These are phyloP conservation scores for Vinca minor DNA, from an alignment of 257 asterid species.

Conservation along the genomic window DNA sequence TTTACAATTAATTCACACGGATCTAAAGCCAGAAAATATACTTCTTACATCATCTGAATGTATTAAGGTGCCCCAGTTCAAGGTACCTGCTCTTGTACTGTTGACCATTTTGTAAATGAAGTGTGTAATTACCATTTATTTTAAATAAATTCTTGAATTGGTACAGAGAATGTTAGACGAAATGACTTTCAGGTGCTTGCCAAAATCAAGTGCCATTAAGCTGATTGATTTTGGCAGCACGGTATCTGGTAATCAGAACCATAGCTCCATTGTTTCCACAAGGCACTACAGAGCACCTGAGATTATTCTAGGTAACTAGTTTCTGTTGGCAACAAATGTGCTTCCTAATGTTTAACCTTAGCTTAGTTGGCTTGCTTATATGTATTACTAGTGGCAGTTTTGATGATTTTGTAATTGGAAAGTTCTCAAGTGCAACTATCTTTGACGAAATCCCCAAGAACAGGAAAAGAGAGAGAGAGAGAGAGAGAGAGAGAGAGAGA, in stretches of 20 bases:
- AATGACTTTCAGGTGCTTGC: slow-evolving; percentile 53
- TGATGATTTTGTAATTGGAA: not conserved
- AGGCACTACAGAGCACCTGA: slow-evolving; percentile 98
- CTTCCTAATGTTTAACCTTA: slow-evolving; percentile 2
- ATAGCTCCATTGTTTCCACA: slow-evolving; percentile 71
- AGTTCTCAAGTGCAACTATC: not conserved
- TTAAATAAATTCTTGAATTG: slow-evolving; percentile 27
- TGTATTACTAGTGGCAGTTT: not conserved
- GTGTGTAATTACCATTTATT: slow-evolving; percentile 9
- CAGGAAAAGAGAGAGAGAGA: too few species aligned
- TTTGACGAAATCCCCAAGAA: not conserved
- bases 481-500: too few species aligned
- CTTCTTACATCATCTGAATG: slow-evolving; percentile 81
- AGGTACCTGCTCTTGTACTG: slow-evolving; percentile 41
- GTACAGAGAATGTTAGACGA: slow-evolving; percentile 49
- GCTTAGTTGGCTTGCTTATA: not conserved
- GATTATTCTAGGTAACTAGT: slow-evolving; percentile 72
- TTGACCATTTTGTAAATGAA: slow-evolving; percentile 22
- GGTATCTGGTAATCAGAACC: slow-evolving; percentile 69
- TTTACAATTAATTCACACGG: slow-evolving; percentile 80
- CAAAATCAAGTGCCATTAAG: slow-evolving; percentile 90
- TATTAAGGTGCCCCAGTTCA: slow-evolving; percentile 59
- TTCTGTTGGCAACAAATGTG: slow-evolving; percentile 3
- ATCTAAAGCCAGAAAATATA: slow-evolving; percentile 90
- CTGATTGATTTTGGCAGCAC: slow-evolving; percentile 94